These are phyloP conservation scores for Aspergillus alliaceus DNA, from an alignment of 2,329 filamentous ascomycete species.

Conservation along the genomic window DNA sequence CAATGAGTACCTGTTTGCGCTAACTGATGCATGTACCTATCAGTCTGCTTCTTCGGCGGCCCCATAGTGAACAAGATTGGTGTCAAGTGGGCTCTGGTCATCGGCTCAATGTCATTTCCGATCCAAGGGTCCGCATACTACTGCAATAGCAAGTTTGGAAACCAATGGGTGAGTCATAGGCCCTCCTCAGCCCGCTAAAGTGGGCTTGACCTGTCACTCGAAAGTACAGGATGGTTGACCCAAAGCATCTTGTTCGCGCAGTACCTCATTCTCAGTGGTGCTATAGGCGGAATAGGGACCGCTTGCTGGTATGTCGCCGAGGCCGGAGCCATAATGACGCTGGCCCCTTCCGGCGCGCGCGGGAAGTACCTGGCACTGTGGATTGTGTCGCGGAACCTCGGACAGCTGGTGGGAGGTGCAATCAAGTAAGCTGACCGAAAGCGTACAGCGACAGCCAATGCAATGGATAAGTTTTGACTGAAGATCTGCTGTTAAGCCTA, in stretches of 20 bases:
- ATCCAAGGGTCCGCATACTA: conserved; percentile 51
- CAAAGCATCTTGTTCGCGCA: conserved; percentile 7
- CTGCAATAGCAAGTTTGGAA: conserved; percentile 51
- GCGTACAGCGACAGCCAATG: not conserved
- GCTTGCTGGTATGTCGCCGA: conserved; percentile 54
- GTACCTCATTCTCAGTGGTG: conserved; percentile 44
- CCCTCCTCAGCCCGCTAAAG: too few species aligned
- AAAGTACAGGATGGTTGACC: not conserved
- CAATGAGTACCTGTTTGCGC: not conserved
- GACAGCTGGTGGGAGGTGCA: conserved; percentile 49
- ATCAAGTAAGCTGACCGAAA: conserved; percentile 39
- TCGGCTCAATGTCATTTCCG: conserved; percentile 45
- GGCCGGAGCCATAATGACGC: conserved; percentile 50
- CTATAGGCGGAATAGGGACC: conserved; percentile 41
- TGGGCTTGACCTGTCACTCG: not conserved
- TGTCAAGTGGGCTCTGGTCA: conserved; percentile 49
- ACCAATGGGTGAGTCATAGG: conserved; percentile 44
- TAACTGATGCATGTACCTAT: not conserved
- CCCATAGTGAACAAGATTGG: conserved; percentile 50
- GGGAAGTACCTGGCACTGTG: conserved; percentile 51
- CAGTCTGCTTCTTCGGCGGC: conserved; percentile 45
- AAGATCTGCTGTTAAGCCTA: conserved; percentile 20
- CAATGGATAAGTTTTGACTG: not conserved
- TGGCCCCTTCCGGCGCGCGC: conserved; percentile 48
- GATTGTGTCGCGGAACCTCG: conserved; percentile 50